Evolutionary conservation across 2,329 filamentous ascomycete genomes (phyloP), one percentile per base, ranked within the genome.

Genomic region (Aspergillus sp.): DNA sequence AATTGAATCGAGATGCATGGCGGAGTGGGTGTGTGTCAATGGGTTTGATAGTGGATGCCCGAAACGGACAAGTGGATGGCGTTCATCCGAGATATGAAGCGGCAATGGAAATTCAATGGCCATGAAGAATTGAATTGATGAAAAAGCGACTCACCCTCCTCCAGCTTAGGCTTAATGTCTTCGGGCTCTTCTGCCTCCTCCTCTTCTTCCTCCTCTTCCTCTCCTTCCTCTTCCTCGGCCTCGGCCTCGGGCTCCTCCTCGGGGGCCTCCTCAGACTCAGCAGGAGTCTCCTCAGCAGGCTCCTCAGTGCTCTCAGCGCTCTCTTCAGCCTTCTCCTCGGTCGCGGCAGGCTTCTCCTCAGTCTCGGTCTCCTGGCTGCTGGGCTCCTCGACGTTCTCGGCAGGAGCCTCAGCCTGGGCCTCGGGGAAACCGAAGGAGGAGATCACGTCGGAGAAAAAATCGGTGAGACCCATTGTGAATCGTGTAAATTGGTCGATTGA

Each of bases 121-220:
- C 52, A 52, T 52, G 48, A 42, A 37, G 33, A 37, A 27, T 12
- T 12, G 13, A 35, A 12, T 10, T 11, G 12, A 32, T 19, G 10
- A 39, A n/a, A 31, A 37, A 42, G 11, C 37, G 41, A 83, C 88
- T 78, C 72, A 97, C 93, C 90, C 81, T 95, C 89, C 73, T 95
- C 87, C 50, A 97, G 73, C 69, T 81, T 80, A 50, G 90, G 88
- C 80, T 95, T 94, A 59, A 85, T 83, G 68, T 97, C 91, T 58
- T 85, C 83, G 50, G 81, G 74, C 74, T 93, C 88, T 53, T 90
- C 86, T 49, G 89, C 84, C 49, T 90, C 86, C 50, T 90, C 87
- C 13, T 89, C 85, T 31, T 86, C 84, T 30, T 85, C 83, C 35
- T 86, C 85, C 27, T 83, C 85, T 35, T 83, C 82, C 26, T 79